Base-by-base conservation (phyloP, 139 green algal species). In the Zygnema circumcarinatum region DNA sequence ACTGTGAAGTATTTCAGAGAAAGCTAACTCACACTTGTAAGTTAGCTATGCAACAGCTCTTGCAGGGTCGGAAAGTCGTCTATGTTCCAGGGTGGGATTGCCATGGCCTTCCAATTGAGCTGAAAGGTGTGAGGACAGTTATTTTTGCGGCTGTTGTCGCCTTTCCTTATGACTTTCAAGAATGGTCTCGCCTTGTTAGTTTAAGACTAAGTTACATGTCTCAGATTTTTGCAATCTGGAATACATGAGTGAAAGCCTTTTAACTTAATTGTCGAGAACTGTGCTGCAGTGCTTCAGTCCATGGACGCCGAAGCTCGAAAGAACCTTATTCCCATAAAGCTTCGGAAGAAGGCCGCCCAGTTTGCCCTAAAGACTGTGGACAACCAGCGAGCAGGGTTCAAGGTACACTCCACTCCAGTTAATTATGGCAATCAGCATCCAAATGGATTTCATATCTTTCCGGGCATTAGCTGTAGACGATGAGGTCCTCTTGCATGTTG, bases 71-170 rank as follows among this genome's bases (percentile, higher is more conserved):
- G 29, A 88, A 85, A 36, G 91, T 92, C 78, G 80, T 89, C 67
- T 98, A 96, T 87, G 94, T 99, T 32, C 97, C 97, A 0, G 97
- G 97, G 0, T 99, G 97, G 97, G 97, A 99, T 93, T 97, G 94
- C 74, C 97, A 99, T 90, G 97, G 97, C 0, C 94, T 99, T 42
- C 97, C 97, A 62, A 99, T 99, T 78, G 97, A 99, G 94, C 94
- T 99, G 29, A 99, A 99, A 90, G 87, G 85, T 96, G 96, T 80
- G 94, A n/a, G n/a, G n/a, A n/a, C n/a, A n/a, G n/a, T n/a, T n/a
- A n/a, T n/a, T n/a, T n/a, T 20, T 2, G 1, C 75, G 82, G 31
- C 56, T 62, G n/a, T 98, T 69, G 22, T 85, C 21, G 21, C 21
- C 73, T n/a, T n/a, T n/a, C n/a, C n/a, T n/a, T n/a, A n/a, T n/a